Evolutionary conservation across 75 land plant species (phyloP).

Genomic region (Cupressus sempervirens): DNA sequence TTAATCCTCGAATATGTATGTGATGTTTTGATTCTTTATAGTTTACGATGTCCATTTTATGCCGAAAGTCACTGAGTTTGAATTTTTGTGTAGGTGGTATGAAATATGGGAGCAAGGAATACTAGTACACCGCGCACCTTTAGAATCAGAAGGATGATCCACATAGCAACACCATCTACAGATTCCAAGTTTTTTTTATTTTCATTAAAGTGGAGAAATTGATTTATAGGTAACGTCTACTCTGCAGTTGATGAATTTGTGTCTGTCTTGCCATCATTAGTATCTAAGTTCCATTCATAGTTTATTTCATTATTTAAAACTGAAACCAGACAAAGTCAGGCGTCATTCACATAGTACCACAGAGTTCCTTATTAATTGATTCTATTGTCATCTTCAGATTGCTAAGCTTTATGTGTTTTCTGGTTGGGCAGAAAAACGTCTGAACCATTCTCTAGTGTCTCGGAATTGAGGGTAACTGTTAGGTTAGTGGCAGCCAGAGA

Average conservation of each 20-base stretch:
- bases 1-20: background rate
- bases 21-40: background rate
- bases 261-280: background rate
- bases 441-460: no score
- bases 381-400: background rate
- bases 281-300: background rate
- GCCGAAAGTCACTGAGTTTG: background rate
- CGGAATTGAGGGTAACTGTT: no score
- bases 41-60: background rate
- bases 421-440: no score
- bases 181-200: background rate
- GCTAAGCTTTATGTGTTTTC: no score
- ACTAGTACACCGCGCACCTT: constrained; percentile 21
- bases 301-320: background rate
- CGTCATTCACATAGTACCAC: background rate
- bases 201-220: background rate
- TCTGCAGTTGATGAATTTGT: background rate
- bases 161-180: background rate
- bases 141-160: constrained; percentile 15
- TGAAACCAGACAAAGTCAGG: background rate
- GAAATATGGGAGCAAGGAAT: constrained; percentile 53
- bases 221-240: background rate
- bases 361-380: background rate
- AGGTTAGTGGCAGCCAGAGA: no score
- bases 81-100: constrained; percentile 26